Evolutionary conservation across 2,329 filamentous ascomycete species (phyloP), one percentile per base, ranked within the genome.

Genomic region (Pseudocercospora ulei): DNA sequence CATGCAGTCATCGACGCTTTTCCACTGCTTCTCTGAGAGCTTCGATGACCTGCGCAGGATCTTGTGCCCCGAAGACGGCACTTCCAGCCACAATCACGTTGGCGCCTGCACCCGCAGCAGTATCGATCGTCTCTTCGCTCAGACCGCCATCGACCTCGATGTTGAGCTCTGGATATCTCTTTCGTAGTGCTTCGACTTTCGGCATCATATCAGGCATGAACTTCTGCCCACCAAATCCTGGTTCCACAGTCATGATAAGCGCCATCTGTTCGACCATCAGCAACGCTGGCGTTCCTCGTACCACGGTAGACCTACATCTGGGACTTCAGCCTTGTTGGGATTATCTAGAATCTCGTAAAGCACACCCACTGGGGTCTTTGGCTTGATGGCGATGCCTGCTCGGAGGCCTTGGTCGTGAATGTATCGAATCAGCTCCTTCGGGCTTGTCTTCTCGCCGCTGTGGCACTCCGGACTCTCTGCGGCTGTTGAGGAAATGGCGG

Each of bases 71-170:
- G 63, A 96, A 98, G 5, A 98, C 86, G 25, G 90, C 90, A 56
- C 84, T 94, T 18, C 90, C 90, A 7, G 90, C 88, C 35, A 98
- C 90, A 57, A 98, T 98, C 41, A 98, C 90, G 56, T 98, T 98
- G 39, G 90, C 90, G 20, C 90, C 90, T 0, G 90, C 90, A 44
- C 94, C 85, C 0, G 90, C 90, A 5, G 90, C 90, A 59, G 88
- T 82, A 55, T 90, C 87, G 52, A 98, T 90, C 0, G 90, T 98
- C 49, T 77, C 76, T 38, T 85, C 78, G 1, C 85, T 86, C 28
- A 98, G 64, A 2, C 90, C 90, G 37, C 90, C 90, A 61, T 98
- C 90, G 25, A 98, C 88, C 65, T 98, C 90, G 55, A 98, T 98
- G 66, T 95, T 90, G 46, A 98, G 67, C 4, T 94, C 74, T 2